These are phyloP conservation scores for Eimeria zaria DNA, from an alignment of 169 alveolate species.

Conservation along the genomic window DNA sequence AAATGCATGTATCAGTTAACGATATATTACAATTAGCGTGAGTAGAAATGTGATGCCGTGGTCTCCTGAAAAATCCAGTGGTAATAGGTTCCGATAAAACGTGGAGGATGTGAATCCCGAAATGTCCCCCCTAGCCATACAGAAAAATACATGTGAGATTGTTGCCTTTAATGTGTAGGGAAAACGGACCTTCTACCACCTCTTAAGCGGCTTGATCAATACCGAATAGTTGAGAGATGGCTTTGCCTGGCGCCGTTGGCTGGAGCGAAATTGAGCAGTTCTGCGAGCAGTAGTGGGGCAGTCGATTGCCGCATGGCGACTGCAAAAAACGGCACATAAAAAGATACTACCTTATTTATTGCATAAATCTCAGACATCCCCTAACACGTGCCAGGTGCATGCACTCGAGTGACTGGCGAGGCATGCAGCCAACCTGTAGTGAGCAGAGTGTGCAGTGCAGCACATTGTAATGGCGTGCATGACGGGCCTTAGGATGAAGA, in stretches of 20 bases:
- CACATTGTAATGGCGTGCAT: not conserved
- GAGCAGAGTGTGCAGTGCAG: not conserved
- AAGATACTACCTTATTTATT: not conserved
- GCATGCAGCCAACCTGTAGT: conserved; percentile 53
- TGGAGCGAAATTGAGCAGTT: conserved; percentile 14
- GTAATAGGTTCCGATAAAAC: not conserved
- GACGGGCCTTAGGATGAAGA: not conserved
- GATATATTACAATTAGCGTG: not conserved
- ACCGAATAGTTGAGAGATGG: conserved; percentile 39
- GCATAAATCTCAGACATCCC: conserved; percentile 12
- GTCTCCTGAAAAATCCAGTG: not conserved
- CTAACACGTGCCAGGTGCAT: conserved; percentile 32
- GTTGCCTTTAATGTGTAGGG: not conserved
- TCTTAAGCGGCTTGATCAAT: conserved; percentile 8
- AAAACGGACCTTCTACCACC: conserved; percentile 19
- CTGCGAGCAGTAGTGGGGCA: conserved; percentile 45
- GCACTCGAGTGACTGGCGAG: conserved; percentile 59
- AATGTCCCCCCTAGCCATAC: not conserved
- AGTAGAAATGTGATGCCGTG: conserved; percentile 1
- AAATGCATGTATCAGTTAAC: not conserved
- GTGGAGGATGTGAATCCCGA: not conserved
- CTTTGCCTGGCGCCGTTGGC: conserved; percentile 28
- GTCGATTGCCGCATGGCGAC: conserved; percentile 51
- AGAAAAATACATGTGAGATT: not conserved
- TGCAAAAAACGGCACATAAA: conserved; percentile 5